phyloP scores from a whole-genome alignment of 208 protist species.

The Porcisia hertigi region DNA sequence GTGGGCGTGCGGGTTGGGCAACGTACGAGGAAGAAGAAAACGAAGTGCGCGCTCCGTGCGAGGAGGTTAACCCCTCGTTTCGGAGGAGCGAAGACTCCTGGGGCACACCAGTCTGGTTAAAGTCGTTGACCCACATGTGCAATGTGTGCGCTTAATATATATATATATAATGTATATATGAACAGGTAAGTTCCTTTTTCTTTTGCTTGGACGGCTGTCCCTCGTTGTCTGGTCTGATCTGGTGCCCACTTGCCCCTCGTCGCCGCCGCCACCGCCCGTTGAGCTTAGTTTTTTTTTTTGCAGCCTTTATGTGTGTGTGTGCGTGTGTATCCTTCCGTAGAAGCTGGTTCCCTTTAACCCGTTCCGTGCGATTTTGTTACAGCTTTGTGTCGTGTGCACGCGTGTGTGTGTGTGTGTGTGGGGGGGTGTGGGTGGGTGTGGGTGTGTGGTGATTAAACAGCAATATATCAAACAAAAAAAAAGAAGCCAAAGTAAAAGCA shows the following conservation, averaged over 20 bases:
- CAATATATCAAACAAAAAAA: too few relatives aligned
- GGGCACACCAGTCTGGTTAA: background rate
- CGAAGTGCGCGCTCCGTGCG: background rate
- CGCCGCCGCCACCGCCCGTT: background rate
- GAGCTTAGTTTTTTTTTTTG: background rate
- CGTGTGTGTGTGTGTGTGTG: background rate
- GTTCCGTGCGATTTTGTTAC: background rate
- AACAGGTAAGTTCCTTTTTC: background rate
- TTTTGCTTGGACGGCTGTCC: background rate
- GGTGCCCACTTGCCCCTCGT: background rate
- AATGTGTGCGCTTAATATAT: background rate
- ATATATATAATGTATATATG: background rate
- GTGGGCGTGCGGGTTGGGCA: constrained; percentile 4
- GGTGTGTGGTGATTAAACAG: background rate
- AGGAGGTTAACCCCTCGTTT: background rate
- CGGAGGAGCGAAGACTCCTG: background rate
- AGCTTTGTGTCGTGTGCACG: background rate
- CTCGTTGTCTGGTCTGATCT: too few relatives aligned
- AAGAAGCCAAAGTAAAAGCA: too few relatives aligned
- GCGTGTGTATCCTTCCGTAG: background rate
- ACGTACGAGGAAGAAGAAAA: background rate
- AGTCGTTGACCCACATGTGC: constrained; percentile 19
- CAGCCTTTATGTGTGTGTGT: background rate
- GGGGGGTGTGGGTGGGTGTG: background rate
- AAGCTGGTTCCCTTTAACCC: too few relatives aligned